Evolutionary conservation across 345 rosid genomes (phyloP).

Genomic region (Microthlaspi erraticum): DNA sequence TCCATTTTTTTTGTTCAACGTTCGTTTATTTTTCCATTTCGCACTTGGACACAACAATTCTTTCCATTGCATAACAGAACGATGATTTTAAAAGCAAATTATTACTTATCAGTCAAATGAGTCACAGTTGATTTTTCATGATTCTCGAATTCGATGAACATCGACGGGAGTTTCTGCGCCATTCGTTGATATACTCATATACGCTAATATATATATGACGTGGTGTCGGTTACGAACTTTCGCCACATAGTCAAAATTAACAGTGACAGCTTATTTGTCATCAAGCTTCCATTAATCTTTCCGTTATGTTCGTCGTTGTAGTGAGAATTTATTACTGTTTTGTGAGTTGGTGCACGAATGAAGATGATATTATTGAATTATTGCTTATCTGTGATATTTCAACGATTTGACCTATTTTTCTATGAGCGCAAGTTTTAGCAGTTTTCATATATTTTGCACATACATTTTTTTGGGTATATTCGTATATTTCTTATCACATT

Average conservation of each 20-base stretch:
- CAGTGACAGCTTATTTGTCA: background rate
- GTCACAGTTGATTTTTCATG: no score
- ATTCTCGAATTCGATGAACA: no score
- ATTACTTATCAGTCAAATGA: constrained; percentile 3
- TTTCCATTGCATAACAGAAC: background rate
- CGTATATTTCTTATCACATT: constrained; percentile 20
- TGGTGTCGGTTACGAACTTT: constrained; percentile 5
- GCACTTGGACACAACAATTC: background rate
- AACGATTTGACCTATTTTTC: background rate
- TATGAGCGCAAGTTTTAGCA: background rate
- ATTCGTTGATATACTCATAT: no score
- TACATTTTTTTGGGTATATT: constrained; percentile 1
- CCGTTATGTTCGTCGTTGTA: constrained; percentile 9
- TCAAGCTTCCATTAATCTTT: background rate
- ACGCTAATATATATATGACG: no score
- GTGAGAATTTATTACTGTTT: constrained; percentile 1
- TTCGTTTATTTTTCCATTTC: no score
- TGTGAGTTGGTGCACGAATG: constrained; percentile 8
- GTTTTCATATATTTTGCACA: background rate
- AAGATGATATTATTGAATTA: background rate
- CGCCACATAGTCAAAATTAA: background rate
- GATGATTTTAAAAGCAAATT: background rate
- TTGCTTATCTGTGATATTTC: constrained; percentile 9
- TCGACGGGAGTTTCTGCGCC: no score
- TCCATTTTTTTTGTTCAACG: no score